These are phyloP conservation scores for Monilinia polystroma DNA, from an alignment of 2,329 filamentous ascomycete species.

Conservation along the genomic window DNA sequence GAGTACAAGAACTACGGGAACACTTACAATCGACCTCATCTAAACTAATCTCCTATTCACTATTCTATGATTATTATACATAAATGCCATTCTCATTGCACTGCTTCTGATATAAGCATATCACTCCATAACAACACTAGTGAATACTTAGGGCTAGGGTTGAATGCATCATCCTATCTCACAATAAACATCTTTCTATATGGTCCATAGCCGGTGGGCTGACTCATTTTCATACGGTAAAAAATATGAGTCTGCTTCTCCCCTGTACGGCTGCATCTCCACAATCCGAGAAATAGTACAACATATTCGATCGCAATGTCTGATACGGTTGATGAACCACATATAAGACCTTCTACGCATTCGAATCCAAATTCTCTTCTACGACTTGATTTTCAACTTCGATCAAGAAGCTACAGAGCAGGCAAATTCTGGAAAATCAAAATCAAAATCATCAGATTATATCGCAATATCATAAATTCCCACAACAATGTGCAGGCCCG, in stretches of 20 bases:
- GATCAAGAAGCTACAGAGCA: neutral
- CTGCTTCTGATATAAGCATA: neutral
- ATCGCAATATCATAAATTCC: neutral
- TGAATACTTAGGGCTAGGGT: neutral
- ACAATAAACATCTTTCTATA: neutral
- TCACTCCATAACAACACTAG: neutral
- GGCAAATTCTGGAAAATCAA: neutral
- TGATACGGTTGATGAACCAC: neutral
- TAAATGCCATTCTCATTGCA: neutral
- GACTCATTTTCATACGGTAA: neutral
- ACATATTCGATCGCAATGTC: neutral
- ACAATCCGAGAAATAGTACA: neutral
- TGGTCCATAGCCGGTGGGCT: neutral
- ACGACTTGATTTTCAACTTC: neutral
- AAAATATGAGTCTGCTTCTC: neutral
- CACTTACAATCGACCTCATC: neutral
- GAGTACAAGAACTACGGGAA: neutral
- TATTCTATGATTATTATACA: neutral
- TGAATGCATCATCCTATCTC: neutral
- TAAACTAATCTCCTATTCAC: neutral
- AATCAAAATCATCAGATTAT: neutral
- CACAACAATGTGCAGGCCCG: neutral
- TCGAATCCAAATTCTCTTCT: neutral
- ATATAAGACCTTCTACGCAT: neutral
- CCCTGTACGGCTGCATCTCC: neutral